Base-by-base conservation (phyloP, 352 stramenopile genomes). In the Pythium rhizo-oryzae region DNA sequence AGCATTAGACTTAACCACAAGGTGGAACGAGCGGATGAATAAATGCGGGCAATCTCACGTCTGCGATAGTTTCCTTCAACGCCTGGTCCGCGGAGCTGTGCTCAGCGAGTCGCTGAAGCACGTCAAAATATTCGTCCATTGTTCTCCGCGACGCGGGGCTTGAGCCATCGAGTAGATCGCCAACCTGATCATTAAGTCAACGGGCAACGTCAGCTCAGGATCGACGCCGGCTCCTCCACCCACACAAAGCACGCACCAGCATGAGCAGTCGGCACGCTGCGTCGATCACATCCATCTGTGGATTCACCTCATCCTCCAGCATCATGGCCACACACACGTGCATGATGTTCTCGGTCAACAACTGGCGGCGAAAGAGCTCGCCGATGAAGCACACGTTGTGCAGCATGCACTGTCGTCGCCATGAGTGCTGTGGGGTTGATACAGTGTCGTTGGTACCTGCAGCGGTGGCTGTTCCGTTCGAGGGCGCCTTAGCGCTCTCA, bases 301-400 rank as follows among this genome's bases (percentile, higher is more conserved):
- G 84, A 16, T 88, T 80, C 15, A 81, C 63, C 59, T 94, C 84
- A 41, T 91, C 73, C 23, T 94, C 86, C 21, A 94, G 80, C 84
- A 93, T 93, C 84, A 94, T 92, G 19, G 84, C 84, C 39, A 94
- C 77, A 52, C 82, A 92, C 37, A 94, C 86, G 64, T 94, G 86
- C 82, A 94, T 93, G 55, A 92, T 82, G 53, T 94, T 94, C 56
- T 94, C 86, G 8, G 84, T 92, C 35, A 94, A 75, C 46, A 94
- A 53, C 64, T 94, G 84, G 11, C 86, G 76, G 33, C 86, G 84
- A 63, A 94, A 94, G 24, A 94, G 76, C 52, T 92, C 84, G n/a
- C 84, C 84, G 1, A 93, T 77, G 33, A 93, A 75, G 28, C 75
- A 76, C 28, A 93, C 82, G 62, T 94, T 92, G 41, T 78, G 75